These are phyloP conservation scores for Ogataea trehaloabstinens DNA, from an alignment of 805 yeast genomes.

Conservation along the genomic window DNA sequence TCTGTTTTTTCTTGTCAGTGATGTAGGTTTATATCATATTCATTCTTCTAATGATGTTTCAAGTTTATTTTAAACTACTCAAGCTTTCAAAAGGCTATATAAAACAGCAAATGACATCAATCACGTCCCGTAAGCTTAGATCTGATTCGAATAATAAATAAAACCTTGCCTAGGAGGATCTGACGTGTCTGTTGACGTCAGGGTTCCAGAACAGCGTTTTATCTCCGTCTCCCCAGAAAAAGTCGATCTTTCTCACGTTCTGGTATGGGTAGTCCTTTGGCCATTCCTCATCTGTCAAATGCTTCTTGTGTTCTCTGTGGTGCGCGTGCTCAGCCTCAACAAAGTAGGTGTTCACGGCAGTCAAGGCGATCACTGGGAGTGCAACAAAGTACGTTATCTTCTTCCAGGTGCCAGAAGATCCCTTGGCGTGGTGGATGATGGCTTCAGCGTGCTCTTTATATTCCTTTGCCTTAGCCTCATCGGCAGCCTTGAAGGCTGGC, in stretches of 20 bases:
- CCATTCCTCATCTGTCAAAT: slow-evolving; percentile 86
- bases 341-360: slow-evolving; percentile 77
- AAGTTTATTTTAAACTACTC: too few relatives aligned
- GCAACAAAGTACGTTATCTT: slow-evolving; percentile 80
- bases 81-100: too few relatives aligned
- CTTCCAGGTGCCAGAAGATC: slow-evolving; percentile 79
- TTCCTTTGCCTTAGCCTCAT: slow-evolving; percentile 68
- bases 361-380: slow-evolving; percentile 71
- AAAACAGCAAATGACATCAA: too few relatives aligned
- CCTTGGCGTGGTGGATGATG: slow-evolving; percentile 74
- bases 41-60: too few relatives aligned
- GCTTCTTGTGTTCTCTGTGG: slow-evolving; percentile 77
- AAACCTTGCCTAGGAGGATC: too few relatives aligned
- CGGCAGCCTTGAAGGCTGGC: slow-evolving; percentile 48
- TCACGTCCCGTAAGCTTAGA: too few relatives aligned
- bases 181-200: slow-evolving; percentile 83
- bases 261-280: slow-evolving; percentile 88
- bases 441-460: slow-evolving; percentile 61
- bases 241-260: slow-evolving; percentile 83
- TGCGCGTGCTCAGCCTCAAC: slow-evolving; percentile 86
- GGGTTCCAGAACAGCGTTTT: slow-evolving; percentile 96
- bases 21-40: too few relatives aligned
- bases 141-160: too few relatives aligned
- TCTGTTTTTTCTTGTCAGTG: not conserved
- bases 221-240: slow-evolving; percentile 99